phyloP scores from a whole-genome alignment of 768 basidiomycete genomes.

The Pleurotus pulmonarius region DNA sequence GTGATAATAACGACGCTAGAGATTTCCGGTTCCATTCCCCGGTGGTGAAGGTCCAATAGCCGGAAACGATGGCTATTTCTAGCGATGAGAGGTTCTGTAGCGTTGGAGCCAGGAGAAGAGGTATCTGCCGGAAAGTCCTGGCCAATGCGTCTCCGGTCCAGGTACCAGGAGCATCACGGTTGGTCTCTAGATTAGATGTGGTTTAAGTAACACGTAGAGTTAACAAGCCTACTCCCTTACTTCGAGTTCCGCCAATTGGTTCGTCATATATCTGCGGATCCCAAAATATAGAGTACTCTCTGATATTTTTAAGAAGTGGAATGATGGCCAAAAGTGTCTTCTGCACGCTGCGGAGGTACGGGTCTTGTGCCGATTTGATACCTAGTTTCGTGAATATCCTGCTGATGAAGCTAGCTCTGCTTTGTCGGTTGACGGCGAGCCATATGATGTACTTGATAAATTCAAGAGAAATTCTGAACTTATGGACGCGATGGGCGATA shows the following conservation, averaged over 20 bases:
- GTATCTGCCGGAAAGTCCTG: background rate
- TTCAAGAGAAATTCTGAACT: background rate
- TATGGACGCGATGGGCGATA: background rate
- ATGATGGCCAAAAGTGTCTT: background rate
- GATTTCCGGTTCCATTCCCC: background rate
- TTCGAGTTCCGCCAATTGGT: background rate
- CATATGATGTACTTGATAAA: background rate
- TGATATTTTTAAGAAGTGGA: slow-evolving; percentile 1
- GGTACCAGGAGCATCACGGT: background rate
- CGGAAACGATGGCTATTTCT: background rate
- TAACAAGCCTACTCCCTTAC: background rate
- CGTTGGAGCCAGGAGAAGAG: background rate
- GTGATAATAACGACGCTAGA: background rate
- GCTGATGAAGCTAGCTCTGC: background rate
- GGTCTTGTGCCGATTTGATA: background rate
- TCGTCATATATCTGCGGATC: background rate
- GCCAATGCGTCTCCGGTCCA: background rate
- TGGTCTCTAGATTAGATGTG: background rate
- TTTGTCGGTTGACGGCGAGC: background rate
- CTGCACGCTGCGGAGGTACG: background rate
- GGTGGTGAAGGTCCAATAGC: background rate
- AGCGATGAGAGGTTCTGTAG: background rate
- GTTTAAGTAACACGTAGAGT: background rate
- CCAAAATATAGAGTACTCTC: background rate
- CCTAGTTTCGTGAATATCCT: background rate